A percentile compares a stretch with the other conserved stretches of the same genome.
These are phyloP conservation scores for Coemansia sp. DNA, from an alignment of 192 early-diverging fungal species.

Conservation along the genomic window DNA sequence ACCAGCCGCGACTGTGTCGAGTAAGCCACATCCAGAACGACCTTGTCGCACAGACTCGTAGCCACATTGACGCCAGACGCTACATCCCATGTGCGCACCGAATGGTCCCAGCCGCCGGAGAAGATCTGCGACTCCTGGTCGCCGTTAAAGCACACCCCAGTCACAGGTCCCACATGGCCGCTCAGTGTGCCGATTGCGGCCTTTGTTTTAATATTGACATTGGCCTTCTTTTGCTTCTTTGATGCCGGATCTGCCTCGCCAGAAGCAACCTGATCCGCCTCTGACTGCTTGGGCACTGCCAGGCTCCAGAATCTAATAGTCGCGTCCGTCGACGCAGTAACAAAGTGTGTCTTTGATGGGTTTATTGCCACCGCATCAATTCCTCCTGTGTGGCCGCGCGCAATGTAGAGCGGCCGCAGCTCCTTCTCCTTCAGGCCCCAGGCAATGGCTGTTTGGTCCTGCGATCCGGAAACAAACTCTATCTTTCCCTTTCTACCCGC, in stretches of 20 bases:
- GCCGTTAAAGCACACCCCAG: constrained; percentile 69
- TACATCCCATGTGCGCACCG: constrained; percentile 88
- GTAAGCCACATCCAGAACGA: constrained; percentile 73
- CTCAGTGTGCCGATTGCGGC: constrained; percentile 52
- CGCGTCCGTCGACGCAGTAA: constrained; percentile 71
- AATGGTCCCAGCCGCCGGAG: constrained; percentile 92
- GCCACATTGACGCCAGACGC: constrained; percentile 68
- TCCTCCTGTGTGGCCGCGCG: constrained; percentile 77
- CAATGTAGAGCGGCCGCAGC: constrained; percentile 62
- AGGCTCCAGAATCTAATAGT: constrained; percentile 80
- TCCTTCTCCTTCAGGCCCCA: constrained; percentile 58
- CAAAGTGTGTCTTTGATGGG: constrained; percentile 52
- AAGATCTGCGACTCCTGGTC: constrained; percentile 65
- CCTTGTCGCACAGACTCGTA: constrained; percentile 91
- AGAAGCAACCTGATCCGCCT: constrained; percentile 30
- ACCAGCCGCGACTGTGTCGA: constrained; percentile 68
- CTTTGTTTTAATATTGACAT: constrained; percentile 35
- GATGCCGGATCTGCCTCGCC: constrained; percentile 25
- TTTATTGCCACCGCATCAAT: constrained; percentile 75
- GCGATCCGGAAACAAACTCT: constrained; percentile 59
- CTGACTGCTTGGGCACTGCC: constrained; percentile 55
- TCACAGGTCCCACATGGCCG: constrained; percentile 81
- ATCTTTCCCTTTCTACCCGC: constrained; percentile 47
- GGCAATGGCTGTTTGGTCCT: constrained; percentile 67
- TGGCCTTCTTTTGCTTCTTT: constrained; percentile 36